A percentile compares a stretch with the other conserved stretches of the same genome.
Evolutionary conservation across 192 early-diverging fungal genomes (phyloP).

Genomic region (Haplosporangium gracile): DNA sequence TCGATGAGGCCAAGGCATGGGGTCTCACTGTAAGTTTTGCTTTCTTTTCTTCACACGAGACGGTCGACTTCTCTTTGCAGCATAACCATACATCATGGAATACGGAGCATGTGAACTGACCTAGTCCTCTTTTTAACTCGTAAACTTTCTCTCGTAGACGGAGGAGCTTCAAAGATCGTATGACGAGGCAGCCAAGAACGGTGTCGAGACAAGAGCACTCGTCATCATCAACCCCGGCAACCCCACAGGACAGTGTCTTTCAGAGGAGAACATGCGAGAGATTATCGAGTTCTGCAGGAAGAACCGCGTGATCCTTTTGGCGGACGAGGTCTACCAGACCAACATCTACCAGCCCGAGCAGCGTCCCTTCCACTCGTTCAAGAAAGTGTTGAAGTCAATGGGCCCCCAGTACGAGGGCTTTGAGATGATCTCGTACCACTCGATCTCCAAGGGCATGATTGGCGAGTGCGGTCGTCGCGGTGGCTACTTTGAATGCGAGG

Average conservation of each 20-base stretch:
- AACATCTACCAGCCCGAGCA: constrained; percentile 87
- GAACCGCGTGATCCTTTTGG: constrained; percentile 87
- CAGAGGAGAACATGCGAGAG: constrained; percentile 86
- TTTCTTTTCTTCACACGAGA: neutral
- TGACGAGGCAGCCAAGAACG: constrained; percentile 71
- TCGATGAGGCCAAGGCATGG: constrained; percentile 91
- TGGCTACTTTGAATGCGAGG: constrained; percentile 96
- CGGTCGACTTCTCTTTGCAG: neutral
- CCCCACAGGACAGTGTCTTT: constrained; percentile 94
- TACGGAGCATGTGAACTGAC: too few relatives aligned
- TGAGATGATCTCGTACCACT: constrained; percentile 97
- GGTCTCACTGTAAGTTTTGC: constrained; percentile 64
- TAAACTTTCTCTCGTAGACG: constrained; percentile 37
- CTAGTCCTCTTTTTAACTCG: neutral
- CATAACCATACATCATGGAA: neutral
- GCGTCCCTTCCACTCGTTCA: constrained; percentile 96
- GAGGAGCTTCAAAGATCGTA: constrained; percentile 78
- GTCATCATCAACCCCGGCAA: constrained; percentile 99
- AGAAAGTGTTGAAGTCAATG: constrained; percentile 91
- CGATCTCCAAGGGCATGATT: constrained; percentile 97
- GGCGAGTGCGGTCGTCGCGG: constrained; percentile 98
- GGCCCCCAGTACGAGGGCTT: constrained; percentile 72
- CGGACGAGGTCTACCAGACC: constrained; percentile 99
- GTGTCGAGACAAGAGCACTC: constrained; percentile 91
- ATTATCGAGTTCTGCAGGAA: constrained; percentile 89